A percentile compares a stretch with the other conserved stretches of the same genome.
phyloP scores from a whole-genome alignment of 1,284 basidiomycete genomes.

The Taiwanofungus camphoratus region DNA sequence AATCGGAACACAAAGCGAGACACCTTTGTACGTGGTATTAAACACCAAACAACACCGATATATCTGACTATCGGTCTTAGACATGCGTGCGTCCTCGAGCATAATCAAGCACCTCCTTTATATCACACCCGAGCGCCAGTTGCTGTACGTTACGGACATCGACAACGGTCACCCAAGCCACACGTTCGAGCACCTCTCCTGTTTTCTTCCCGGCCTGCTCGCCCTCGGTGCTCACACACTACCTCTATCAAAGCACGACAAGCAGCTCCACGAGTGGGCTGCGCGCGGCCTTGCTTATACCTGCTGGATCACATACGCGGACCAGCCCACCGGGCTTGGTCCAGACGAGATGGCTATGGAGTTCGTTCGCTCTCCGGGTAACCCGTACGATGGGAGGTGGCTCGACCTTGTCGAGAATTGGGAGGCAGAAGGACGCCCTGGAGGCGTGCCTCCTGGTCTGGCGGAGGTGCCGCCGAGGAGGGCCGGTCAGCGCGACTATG shows the following conservation, averaged over 20 bases:
- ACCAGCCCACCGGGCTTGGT: constrained; percentile 54
- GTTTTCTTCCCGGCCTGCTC: constrained; percentile 74
- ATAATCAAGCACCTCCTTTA: constrained; percentile 63
- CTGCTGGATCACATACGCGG: constrained; percentile 62
- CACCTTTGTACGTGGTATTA: constrained; percentile 50
- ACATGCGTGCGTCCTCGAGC: constrained; percentile 53
- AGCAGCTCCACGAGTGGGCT: constrained; percentile 56
- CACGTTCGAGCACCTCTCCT: constrained; percentile 69
- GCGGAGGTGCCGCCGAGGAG: constrained; percentile 31
- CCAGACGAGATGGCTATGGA: constrained; percentile 45
- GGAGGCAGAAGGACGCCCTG: constrained; percentile 35
- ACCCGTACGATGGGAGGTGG: constrained; percentile 35
- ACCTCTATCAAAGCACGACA: constrained; percentile 35
- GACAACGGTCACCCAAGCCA: constrained; percentile 37
- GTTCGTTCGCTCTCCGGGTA: background rate
- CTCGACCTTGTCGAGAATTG: constrained; percentile 47
- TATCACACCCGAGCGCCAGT: constrained; percentile 54
- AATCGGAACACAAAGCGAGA: constrained; percentile 50
- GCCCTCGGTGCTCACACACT: constrained; percentile 65
- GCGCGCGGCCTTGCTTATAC: constrained; percentile 64
- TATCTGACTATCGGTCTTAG: constrained; percentile 30
- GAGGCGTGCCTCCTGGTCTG: constrained; percentile 49
- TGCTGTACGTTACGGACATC: constrained; percentile 46
- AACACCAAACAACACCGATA: background rate
- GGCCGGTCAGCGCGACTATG: constrained; percentile 33